Evolutionary conservation across 257 asterid genomes (phyloP).

Genomic region (Petunia axillaris): DNA sequence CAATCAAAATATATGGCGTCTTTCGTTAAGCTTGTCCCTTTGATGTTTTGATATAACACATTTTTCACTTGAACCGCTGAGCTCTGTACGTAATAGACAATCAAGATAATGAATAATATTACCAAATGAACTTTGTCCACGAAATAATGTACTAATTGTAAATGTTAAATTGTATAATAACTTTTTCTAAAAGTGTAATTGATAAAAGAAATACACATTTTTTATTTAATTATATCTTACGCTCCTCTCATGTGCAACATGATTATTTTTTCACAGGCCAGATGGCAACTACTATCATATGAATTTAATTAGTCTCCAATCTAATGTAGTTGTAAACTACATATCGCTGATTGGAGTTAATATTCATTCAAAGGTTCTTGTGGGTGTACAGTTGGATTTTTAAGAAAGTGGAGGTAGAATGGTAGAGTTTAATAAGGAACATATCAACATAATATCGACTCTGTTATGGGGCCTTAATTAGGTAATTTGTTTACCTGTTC

Average conservation of each 20-base stretch:
- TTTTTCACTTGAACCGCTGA: conserved; percentile 60
- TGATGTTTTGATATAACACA: conserved; percentile 57
- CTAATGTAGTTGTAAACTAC: background rate
- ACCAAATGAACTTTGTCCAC: background rate
- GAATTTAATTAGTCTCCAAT: background rate
- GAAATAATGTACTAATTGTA: too few relatives aligned
- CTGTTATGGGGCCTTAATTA: too few relatives aligned
- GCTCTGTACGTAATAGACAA: conserved; percentile 30
- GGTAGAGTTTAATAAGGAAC: background rate
- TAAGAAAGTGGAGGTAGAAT: background rate
- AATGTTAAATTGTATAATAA: too few relatives aligned
- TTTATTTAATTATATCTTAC: too few relatives aligned
- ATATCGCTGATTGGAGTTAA: background rate
- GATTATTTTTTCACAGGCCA: too few relatives aligned
- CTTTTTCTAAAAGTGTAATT: too few relatives aligned
- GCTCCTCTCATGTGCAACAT: too few relatives aligned
- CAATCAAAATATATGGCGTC: conserved; percentile 59
- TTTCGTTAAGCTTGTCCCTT: conserved; percentile 61
- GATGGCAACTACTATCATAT: too few relatives aligned
- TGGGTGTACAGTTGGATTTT: too few relatives aligned
- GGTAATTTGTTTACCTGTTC: conserved; percentile 43
- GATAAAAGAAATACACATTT: too few relatives aligned
- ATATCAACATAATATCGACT: background rate
- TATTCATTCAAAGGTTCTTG: too few relatives aligned
- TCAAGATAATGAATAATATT: background rate